These are phyloP conservation scores for Psilocybe azurescens DNA, from an alignment of 768 basidiomycete species.

Conservation along the genomic window DNA sequence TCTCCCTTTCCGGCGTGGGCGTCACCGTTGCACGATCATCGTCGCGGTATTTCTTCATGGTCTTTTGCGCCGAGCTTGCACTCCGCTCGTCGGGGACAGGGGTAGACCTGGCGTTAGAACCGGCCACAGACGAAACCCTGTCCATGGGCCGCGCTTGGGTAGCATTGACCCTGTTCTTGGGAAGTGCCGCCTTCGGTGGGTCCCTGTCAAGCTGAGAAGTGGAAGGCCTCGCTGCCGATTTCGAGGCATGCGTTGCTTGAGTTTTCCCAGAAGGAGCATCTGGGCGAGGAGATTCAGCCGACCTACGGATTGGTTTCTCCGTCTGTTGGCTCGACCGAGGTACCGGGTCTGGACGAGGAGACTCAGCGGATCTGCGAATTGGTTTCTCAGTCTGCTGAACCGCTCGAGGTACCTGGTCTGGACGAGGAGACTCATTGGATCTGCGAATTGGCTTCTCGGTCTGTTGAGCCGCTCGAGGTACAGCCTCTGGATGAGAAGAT, in stretches of 20 bases:
- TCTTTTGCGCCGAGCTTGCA: neutral
- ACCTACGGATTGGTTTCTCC: neutral
- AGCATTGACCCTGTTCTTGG: neutral
- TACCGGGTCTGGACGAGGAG: neutral
- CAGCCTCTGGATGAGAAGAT: neutral
- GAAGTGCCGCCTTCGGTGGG: neutral
- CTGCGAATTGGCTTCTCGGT: neutral
- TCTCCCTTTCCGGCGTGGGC: conserved; percentile 3
- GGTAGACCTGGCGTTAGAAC: neutral
- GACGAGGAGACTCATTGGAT: neutral
- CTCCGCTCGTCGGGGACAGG: neutral
- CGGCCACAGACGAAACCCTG: neutral
- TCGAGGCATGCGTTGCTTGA: neutral
- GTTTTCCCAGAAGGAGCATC: neutral
- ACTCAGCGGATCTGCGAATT: neutral
- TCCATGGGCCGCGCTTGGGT: neutral
- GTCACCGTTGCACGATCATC: neutral
- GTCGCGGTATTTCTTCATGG: neutral
- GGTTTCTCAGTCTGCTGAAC: neutral
- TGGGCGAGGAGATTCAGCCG: neutral
- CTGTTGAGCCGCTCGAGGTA: neutral
- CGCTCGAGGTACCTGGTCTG: neutral
- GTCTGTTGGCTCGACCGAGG: neutral
- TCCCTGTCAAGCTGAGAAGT: neutral
- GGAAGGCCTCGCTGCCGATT: neutral